phyloP scores from a whole-genome alignment of 129 eudicot species.

The Heracleum sosnowskyi region DNA sequence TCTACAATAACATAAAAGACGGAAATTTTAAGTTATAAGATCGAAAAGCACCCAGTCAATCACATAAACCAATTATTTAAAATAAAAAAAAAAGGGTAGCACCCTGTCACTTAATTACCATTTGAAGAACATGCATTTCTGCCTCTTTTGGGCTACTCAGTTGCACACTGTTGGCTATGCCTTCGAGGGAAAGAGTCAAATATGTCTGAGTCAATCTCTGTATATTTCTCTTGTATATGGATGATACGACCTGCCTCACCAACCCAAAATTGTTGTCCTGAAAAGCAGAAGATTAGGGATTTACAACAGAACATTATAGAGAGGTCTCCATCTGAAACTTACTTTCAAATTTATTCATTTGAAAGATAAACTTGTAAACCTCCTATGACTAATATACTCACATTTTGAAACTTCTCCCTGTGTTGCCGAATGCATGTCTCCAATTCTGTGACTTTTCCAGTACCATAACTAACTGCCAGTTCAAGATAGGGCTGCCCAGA shows the following conservation, averaged over 20 bases:
- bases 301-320: background rate
- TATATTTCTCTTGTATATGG: slow-evolving; percentile 85
- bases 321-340: background rate
- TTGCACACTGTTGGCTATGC: slow-evolving; percentile 79
- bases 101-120: slow-evolving; percentile 34
- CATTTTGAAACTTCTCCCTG: slow-evolving; percentile 69
- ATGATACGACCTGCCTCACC: slow-evolving; percentile 86
- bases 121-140: slow-evolving; percentile 97
- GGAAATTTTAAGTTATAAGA: background rate
- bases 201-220: slow-evolving; percentile 95
- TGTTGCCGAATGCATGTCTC: slow-evolving; percentile 48
- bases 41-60: background rate
- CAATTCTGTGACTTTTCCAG: slow-evolving; percentile 73
- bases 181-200: slow-evolving; percentile 87
- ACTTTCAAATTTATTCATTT: background rate
- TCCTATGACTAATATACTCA: slow-evolving; percentile 27
- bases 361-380: background rate
- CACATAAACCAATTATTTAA: background rate
- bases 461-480: slow-evolving; percentile 55
- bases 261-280: slow-evolving; percentile 91
- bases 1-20: slow-evolving; percentile 29
- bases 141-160: slow-evolving; percentile 76
- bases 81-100: background rate
- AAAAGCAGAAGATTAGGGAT: slow-evolving; percentile 1
- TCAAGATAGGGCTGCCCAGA: slow-evolving; percentile 70